phyloP scores from a whole-genome alignment of 108 stramenopile genomes.

The Schizochytrium sp. region DNA sequence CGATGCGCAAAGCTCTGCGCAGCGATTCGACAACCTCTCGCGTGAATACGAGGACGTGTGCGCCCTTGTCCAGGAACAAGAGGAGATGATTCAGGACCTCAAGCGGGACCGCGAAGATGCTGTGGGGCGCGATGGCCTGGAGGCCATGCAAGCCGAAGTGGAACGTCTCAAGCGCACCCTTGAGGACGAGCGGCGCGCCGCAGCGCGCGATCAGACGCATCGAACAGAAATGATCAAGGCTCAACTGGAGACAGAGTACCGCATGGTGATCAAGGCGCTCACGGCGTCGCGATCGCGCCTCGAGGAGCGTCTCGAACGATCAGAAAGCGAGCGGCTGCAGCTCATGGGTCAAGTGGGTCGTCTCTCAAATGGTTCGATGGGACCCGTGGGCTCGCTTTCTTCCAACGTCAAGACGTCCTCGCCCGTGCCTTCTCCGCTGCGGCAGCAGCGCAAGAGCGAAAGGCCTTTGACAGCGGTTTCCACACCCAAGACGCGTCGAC shows the following conservation, averaged over 20 bases:
- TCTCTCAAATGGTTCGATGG: not conserved
- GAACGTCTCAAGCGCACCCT: not conserved
- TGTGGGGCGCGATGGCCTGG: not conserved
- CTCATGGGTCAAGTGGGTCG: not conserved
- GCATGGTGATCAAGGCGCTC: conserved; percentile 9
- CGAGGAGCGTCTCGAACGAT: not conserved
- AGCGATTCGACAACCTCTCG: not conserved
- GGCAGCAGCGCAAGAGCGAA: no score
- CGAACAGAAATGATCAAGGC: not conserved
- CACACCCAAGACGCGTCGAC: no score
- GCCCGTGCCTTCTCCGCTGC: no score
- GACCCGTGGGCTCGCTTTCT: no score
- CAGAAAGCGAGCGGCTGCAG: not conserved
- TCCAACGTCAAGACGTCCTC: no score
- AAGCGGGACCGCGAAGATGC: not conserved
- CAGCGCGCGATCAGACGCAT: not conserved
- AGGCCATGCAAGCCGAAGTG: not conserved
- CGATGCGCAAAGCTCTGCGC: not conserved
- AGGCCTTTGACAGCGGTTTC: no score
- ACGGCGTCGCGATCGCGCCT: not conserved
- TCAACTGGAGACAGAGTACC: not conserved
- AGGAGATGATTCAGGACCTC: not conserved
- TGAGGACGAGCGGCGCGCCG: not conserved
- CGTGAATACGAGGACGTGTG: not conserved
- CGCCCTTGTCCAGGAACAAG: not conserved